Evolutionary conservation across 768 basidiomycete genomes (phyloP), one percentile per base, ranked within the genome.

Genomic region (Agaricus subrufescens): DNA sequence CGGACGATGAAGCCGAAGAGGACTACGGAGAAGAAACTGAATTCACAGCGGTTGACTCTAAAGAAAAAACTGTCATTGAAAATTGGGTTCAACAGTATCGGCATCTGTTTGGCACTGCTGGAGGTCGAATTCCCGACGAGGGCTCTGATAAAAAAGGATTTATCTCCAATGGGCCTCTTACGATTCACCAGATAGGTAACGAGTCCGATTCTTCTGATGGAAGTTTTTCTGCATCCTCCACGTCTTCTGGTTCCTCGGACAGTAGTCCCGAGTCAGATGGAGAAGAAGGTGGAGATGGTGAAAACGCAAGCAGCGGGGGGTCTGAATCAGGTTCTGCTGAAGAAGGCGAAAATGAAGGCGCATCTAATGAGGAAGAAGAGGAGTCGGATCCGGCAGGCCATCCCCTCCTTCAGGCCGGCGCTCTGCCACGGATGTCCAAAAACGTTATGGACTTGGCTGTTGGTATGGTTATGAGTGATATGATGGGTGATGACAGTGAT

Each of bases 21-120:
- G 77, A 73, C 7, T 72, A 75, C 7, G 77, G 76, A 0, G 71
- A 81, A 45, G 87, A 89, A 66, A 82, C 82, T 1, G 82, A 83
- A 63, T 87, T 91, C 63, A 76, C 78, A 30, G 83, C 89, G 79
- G 77, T 91, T 3, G 89, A 91, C 59, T 82, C 80, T 27, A 75
- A 74, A 60, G 88, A 91, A 65, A 79, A 84, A 62, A 82, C 84
- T 38, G 77, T 80, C 25, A 84, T 91, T 48, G 71, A 75, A 37
- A 74, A 77, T 30, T 91, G 90, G 90, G 78, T 83, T n/a, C 71
- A 81, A 45, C 70, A 72, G 50, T 76, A 83, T 52, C 76, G 79
- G 25, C 74, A 79, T 60, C 57, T 79, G 19, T 87, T 91, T 68
- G 86, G 86, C 52, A 72, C 73, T 62, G 66, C 49, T 11, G 57